Evolutionary conservation across 2,329 filamentous ascomycete genomes (phyloP).

Genomic region (Cladosporium sp.): DNA sequence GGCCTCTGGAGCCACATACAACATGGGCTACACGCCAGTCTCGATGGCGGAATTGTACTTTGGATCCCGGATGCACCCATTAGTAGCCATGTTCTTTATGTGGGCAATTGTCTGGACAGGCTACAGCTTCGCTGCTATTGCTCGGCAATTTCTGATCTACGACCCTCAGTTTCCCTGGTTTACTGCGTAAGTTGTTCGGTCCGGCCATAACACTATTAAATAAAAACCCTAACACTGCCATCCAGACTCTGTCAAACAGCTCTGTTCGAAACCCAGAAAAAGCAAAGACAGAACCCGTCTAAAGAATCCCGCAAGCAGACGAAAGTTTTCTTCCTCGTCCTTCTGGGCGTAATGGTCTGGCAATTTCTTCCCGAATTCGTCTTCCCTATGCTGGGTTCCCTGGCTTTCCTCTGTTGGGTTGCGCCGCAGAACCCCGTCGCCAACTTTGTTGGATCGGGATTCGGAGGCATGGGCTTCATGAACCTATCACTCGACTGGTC

Average conservation of each 20-base stretch:
- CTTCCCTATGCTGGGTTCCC: slow-evolving; percentile 55
- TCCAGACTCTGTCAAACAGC: slow-evolving; percentile 40
- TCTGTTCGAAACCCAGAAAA: slow-evolving; percentile 54
- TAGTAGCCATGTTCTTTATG: slow-evolving; percentile 57
- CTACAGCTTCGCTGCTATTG: slow-evolving; percentile 55
- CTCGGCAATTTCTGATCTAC: slow-evolving; percentile 53
- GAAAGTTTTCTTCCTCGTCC: slow-evolving; percentile 51
- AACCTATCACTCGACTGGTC: slow-evolving; percentile 59
- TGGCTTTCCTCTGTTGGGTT: slow-evolving; percentile 61
- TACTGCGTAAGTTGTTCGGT: slow-evolving; percentile 40
- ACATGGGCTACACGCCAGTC: slow-evolving; percentile 43
- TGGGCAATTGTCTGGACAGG: slow-evolving; percentile 54
- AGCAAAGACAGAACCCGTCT: slow-evolving; percentile 46
- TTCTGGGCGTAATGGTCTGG: slow-evolving; percentile 53
- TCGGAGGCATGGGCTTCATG: slow-evolving; percentile 56
- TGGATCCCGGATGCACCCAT: slow-evolving; percentile 47
- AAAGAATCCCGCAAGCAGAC: slow-evolving; percentile 51
- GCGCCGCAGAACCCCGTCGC: slow-evolving; percentile 53
- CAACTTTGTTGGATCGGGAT: slow-evolving; percentile 57
- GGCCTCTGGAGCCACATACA: slow-evolving; percentile 19
- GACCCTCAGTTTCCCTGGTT: slow-evolving; percentile 55
- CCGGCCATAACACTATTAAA: too few species aligned
- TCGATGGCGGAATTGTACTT: slow-evolving; percentile 56
- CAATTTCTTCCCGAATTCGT: slow-evolving; percentile 59
- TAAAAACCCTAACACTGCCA: too few species aligned